A percentile compares a stretch with the other conserved stretches of the same genome.
phyloP scores from a whole-genome alignment of 148 eudicot genomes.

The Simmondsia chinensis region DNA sequence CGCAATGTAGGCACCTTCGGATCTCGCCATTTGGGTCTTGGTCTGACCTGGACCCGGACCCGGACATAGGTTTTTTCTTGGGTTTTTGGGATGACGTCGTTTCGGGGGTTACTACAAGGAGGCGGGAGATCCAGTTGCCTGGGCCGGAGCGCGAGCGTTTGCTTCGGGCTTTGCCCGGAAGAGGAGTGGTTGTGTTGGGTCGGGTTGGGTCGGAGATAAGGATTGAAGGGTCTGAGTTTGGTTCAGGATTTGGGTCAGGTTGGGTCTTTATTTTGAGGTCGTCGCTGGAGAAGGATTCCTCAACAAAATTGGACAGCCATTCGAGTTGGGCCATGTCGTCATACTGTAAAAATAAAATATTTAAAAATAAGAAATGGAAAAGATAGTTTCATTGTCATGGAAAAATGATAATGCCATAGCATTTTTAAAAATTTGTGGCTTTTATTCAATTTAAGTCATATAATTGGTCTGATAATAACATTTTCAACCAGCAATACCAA shows the following conservation, averaged over 20 bases:
- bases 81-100: too few relatives aligned
- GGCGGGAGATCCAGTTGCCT: slow-evolving; percentile 78
- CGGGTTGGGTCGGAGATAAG: slow-evolving; percentile 5
- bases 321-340: slow-evolving; percentile 90
- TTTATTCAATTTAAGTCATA: too few relatives aligned
- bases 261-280: slow-evolving; percentile 55
- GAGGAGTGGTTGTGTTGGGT: slow-evolving; percentile 5
- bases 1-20: slow-evolving; percentile 72
- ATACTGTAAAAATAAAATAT: slow-evolving; percentile 26
- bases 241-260: slow-evolving; percentile 25
- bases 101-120: slow-evolving; percentile 28
- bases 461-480: too few relatives aligned
- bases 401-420: too few relatives aligned
- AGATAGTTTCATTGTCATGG: too few relatives aligned
- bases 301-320: slow-evolving; percentile 91
- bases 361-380: neutral
- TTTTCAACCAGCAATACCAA: too few relatives aligned
- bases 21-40: slow-evolving; percentile 25
- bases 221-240: too few relatives aligned
- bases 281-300: slow-evolving; percentile 83
- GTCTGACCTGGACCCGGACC: neutral
- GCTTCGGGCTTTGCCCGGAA: slow-evolving; percentile 90
- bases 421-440: too few relatives aligned
- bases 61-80: slow-evolving; percentile 20
- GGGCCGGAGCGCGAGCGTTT: slow-evolving; percentile 81